Conservation (phyloP, 768 basidiomycete species). For the Lepiota venenata region DNA sequence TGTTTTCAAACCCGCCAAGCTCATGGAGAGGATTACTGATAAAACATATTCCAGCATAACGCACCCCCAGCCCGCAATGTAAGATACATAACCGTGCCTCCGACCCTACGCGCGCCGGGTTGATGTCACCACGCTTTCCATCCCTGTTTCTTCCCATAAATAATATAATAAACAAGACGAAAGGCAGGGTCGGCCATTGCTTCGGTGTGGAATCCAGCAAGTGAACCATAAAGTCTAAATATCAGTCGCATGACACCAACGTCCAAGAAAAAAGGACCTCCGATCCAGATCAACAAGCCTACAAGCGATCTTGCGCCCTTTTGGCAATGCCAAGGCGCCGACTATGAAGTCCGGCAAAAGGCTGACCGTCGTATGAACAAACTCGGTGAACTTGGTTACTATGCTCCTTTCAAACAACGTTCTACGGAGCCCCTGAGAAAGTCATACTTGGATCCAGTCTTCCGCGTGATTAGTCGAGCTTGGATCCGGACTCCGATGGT, state of each 20-base stretch:
- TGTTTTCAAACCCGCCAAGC: too few species aligned
- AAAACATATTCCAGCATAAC: neutral
- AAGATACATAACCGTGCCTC: neutral
- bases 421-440: neutral
- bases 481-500: neutral
- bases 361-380: slow-evolving; percentile 6
- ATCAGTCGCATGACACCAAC: slow-evolving; percentile 6
- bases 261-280: neutral
- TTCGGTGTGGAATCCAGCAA: slow-evolving; percentile 9
- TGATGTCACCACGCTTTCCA: neutral
- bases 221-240: slow-evolving; percentile 6
- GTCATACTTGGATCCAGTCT: slow-evolving; percentile 4
- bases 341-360: slow-evolving; percentile 7
- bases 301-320: neutral
- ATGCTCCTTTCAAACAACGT: slow-evolving; percentile 1
- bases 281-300: slow-evolving; percentile 9
- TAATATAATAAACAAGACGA: neutral
- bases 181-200: slow-evolving; percentile 1
- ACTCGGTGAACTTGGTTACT: neutral
- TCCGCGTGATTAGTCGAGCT: neutral
- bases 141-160: too few species aligned
- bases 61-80: neutral
- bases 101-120: neutral
- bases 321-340: slow-evolving; percentile 12
- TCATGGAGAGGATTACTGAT: too few species aligned